phyloP scores from a whole-genome alignment of 192 early-diverging fungal species.

The Pilobolus umbonatus region DNA sequence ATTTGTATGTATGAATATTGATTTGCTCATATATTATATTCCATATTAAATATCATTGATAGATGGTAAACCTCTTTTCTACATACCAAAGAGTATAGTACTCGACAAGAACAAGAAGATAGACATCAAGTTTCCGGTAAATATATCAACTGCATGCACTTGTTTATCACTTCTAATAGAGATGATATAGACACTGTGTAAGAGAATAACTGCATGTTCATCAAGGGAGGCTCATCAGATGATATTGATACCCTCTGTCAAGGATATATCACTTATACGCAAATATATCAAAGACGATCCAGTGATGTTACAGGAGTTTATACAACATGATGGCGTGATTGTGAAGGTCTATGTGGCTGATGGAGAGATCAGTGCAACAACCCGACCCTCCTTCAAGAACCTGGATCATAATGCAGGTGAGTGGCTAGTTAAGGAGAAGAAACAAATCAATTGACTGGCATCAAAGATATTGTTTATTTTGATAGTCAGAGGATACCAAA shows the following conservation, averaged over 20 bases:
- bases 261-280: background rate
- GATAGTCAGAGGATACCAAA: constrained; percentile 37
- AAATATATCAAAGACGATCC: constrained; percentile 17
- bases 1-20: background rate
- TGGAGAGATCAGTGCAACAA: constrained; percentile 13
- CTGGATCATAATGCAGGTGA: background rate
- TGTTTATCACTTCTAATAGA: too few relatives aligned
- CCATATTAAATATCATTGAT: background rate
- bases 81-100: constrained; percentile 5
- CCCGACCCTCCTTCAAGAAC: constrained; percentile 33
- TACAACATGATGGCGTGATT: constrained; percentile 35
- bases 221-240: constrained; percentile 35
- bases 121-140: constrained; percentile 25
- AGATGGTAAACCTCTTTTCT: constrained; percentile 6
- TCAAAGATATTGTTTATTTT: constrained; percentile 23
- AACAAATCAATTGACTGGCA: background rate
- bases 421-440: background rate
- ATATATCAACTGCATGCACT: background rate
- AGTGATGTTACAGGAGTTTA: constrained; percentile 35
- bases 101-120: background rate
- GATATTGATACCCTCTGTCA: constrained; percentile 20
- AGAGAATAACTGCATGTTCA: constrained; percentile 30
- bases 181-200: constrained; percentile 28
- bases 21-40: background rate
- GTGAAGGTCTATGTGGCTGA: constrained; percentile 35